Conservation (phyloP, 495 filamentous ascomycete genomes). For the Penicillium canariense region DNA sequence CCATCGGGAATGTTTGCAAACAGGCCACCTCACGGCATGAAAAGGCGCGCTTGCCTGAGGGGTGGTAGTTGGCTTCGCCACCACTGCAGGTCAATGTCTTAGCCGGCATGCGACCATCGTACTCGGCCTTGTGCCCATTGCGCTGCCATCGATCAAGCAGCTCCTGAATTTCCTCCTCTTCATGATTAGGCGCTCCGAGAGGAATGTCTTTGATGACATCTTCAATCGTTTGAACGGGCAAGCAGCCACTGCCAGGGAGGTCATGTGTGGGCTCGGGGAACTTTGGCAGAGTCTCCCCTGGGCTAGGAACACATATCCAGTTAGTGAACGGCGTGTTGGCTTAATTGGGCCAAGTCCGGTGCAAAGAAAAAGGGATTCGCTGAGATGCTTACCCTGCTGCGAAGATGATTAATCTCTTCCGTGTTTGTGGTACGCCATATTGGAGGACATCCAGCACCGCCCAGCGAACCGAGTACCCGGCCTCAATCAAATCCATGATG, state of each 20-base stretch:
- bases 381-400: slow-evolving; percentile 62
- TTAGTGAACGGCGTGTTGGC: background rate
- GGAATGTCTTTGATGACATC: slow-evolving; percentile 48
- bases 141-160: slow-evolving; percentile 11
- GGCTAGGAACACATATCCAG: slow-evolving; percentile 42
- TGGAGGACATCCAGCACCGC: slow-evolving; percentile 50
- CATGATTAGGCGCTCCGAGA: slow-evolving; percentile 40
- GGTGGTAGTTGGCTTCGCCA: slow-evolving; percentile 66
- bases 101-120: slow-evolving; percentile 50
- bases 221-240: slow-evolving; percentile 44
- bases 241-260: slow-evolving; percentile 25
- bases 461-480: slow-evolving; percentile 69
- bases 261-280: slow-evolving; percentile 69
- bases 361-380: background rate
- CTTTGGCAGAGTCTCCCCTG: slow-evolving; percentile 68
- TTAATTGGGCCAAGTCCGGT: background rate
- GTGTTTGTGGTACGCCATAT: slow-evolving; percentile 60
- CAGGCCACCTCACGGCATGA: slow-evolving; percentile 72
- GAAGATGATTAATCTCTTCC: slow-evolving; percentile 70
- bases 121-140: slow-evolving; percentile 18
- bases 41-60: slow-evolving; percentile 61
- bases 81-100: slow-evolving; percentile 70
- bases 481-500: slow-evolving; percentile 59
- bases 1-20: slow-evolving; percentile 70
- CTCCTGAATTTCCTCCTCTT: slow-evolving; percentile 31